Evolutionary conservation across 192 early-diverging fungal genomes (phyloP), one percentile per base, ranked within the genome.

Genomic region (Polychytrium aggregatum): DNA sequence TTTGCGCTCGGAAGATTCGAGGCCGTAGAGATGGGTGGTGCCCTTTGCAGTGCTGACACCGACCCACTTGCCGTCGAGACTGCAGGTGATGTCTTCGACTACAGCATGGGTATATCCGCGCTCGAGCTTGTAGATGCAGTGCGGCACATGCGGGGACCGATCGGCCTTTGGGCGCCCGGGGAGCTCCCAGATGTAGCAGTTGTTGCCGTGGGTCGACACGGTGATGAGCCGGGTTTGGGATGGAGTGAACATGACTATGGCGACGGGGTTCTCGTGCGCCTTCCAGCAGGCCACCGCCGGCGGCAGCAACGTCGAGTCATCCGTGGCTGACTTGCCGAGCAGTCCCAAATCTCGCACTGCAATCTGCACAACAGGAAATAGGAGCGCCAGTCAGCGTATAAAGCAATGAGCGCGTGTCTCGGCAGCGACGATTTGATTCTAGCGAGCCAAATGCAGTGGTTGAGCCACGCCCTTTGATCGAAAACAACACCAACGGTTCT

Each of bases 51-150:
- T 85, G 29, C 71, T 82, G 1, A 83, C 84, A 11, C 70, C 78
- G 38, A 83, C 67, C 85, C 85, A 90, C 11, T 65, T 67, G n/a
- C 79, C 76, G 45, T 88, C 84, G 3, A 60, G 39, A 16, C 77
- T 82, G 46, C 85, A 88, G 1, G 72, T 56, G 38, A 82, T 71
- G 50, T 48, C 52, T 49, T 85, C 81, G 13, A 90, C 72, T 24
- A 57, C 71, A 6, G 86, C 87, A 43, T 79, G 65, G 0, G 87
- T 90, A 49, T 76, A 82, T 7, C 87, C 87, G 16, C 87, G 73
- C n/a, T 85, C 70, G 28, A 88, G 68, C 35, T 74, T 74, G 47
- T 87, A 90, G 6, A 90, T 28, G 55, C 65, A 74, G 10, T 46
- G 44, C 11, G 41, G 16, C 11, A 44, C 44, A 17, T 1, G 56